A percentile compares a stretch with the other conserved stretches of the same genome.
Evolutionary conservation across 164 flowering plant genomes (phyloP).

Genomic region (Chimonanthus salicifolius): DNA sequence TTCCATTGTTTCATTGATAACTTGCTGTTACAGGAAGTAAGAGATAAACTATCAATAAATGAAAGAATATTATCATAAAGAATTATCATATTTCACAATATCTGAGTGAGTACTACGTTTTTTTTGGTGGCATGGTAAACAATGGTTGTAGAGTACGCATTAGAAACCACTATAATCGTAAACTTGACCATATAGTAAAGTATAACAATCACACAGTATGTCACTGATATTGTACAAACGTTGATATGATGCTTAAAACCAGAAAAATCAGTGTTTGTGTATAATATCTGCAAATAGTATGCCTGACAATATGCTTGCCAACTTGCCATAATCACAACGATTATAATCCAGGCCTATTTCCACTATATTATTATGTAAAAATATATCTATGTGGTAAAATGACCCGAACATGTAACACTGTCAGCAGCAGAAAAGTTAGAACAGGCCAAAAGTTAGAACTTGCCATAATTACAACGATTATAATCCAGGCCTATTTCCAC

Average conservation of each 20-base stretch:
- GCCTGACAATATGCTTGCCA: no score
- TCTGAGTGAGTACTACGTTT: not conserved
- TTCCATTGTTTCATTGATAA: constrained; percentile 55
- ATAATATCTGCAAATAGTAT: no score
- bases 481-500: no score
- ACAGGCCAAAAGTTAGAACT: no score
- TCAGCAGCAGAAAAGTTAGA: no score
- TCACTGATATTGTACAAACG: not conserved
- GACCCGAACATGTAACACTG: no score
- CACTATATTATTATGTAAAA: not conserved
- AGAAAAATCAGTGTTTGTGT: not conserved
- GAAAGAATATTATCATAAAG: not conserved
- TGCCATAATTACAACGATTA: no score
- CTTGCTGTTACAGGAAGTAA: constrained; percentile 42
- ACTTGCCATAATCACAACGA: no score
- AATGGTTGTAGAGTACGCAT: not conserved
- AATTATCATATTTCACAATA: no score
- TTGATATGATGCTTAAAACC: not conserved
- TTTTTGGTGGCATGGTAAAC: not conserved
- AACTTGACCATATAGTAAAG: no score
- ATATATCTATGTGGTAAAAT: not conserved
- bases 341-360: not conserved
- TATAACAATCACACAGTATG: not conserved
- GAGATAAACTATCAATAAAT: not conserved
- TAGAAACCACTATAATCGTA: no score